phyloP scores from a whole-genome alignment of 2,329 filamentous ascomycete species.

The Alternaria solani region DNA sequence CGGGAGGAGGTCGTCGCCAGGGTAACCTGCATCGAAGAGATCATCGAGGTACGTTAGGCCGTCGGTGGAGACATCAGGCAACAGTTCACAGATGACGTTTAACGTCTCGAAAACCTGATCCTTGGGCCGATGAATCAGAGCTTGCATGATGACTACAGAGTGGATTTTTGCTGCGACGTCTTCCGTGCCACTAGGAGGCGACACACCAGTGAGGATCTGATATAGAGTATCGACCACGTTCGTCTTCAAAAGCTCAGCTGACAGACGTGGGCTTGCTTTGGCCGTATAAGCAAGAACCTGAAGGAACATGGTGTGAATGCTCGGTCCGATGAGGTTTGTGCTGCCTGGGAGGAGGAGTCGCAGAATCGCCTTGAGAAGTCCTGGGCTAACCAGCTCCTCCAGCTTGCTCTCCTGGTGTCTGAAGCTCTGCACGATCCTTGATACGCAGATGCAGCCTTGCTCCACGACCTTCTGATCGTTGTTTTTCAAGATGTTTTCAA shows the following conservation, averaged over 20 bases:
- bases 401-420: slow-evolving; percentile 86
- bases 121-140: slow-evolving; percentile 90
- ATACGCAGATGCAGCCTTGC: slow-evolving; percentile 94
- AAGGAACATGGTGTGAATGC: slow-evolving; percentile 95
- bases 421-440: slow-evolving; percentile 96
- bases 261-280: slow-evolving; percentile 84
- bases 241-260: slow-evolving; percentile 91
- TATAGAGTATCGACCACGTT: slow-evolving; percentile 97
- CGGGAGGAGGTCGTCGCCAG: slow-evolving; percentile 55
- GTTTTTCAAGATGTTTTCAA: slow-evolving; percentile 88
- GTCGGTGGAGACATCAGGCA: slow-evolving; percentile 75
- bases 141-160: slow-evolving; percentile 98
- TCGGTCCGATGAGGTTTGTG: slow-evolving; percentile 91
- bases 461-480: slow-evolving; percentile 97
- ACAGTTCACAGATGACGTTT: slow-evolving; percentile 94
- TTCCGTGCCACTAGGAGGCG: slow-evolving; percentile 79
- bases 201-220: slow-evolving; percentile 95
- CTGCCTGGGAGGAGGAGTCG: slow-evolving; percentile 90
- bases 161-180: slow-evolving; percentile 87
- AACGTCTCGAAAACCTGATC: slow-evolving; percentile 97
- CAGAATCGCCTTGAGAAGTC: slow-evolving; percentile 83
- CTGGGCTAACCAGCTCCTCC: slow-evolving; percentile 89
- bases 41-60: slow-evolving; percentile 61
- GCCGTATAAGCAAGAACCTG: slow-evolving; percentile 90
- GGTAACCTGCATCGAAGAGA: slow-evolving; percentile 59